These are phyloP conservation scores for Porpolomopsis calyptriformis DNA, from an alignment of 768 basidiomycete genomes.

Conservation along the genomic window DNA sequence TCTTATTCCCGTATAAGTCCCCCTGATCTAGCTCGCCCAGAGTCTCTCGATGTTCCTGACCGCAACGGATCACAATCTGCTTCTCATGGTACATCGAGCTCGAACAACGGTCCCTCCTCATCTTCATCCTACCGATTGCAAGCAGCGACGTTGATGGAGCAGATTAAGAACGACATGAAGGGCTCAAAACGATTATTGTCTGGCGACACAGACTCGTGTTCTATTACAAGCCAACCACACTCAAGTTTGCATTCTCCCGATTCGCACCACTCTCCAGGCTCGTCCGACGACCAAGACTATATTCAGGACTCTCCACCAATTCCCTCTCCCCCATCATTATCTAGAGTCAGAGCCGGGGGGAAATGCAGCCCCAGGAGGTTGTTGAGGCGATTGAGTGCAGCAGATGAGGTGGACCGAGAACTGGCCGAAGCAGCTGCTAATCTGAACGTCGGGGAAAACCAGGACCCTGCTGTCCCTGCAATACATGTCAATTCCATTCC, in stretches of 20 bases:
- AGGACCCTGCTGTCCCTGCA: slow-evolving; percentile 10
- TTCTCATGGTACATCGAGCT: slow-evolving; percentile 21
- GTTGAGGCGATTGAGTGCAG: slow-evolving; percentile 25
- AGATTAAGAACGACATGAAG: slow-evolving; percentile 73
- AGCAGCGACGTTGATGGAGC: slow-evolving; percentile 74
- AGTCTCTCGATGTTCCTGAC: slow-evolving; percentile 25
- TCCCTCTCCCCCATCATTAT: neutral
- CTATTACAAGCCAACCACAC: slow-evolving; percentile 18
- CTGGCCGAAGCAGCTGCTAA: slow-evolving; percentile 31
- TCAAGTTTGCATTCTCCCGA: slow-evolving; percentile 8
- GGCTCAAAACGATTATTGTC: slow-evolving; percentile 65
- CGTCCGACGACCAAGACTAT: slow-evolving; percentile 6
- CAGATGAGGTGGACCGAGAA: slow-evolving; percentile 33
- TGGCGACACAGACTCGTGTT: slow-evolving; percentile 48
- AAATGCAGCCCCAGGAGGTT: slow-evolving; percentile 35
- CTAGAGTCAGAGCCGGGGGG: neutral
- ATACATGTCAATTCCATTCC: slow-evolving; percentile 13
- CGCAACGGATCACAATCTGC: slow-evolving; percentile 15
- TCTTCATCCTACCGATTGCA: slow-evolving; percentile 64
- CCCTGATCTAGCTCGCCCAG: neutral
- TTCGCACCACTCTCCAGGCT: slow-evolving; percentile 5
- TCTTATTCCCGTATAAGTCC: neutral
- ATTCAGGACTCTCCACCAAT: neutral
- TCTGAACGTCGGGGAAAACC: slow-evolving; percentile 30
- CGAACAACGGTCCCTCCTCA: slow-evolving; percentile 33